Conservation (phyloP, 805 yeast genomes). For the Cyberlindnera mycetangii region DNA sequence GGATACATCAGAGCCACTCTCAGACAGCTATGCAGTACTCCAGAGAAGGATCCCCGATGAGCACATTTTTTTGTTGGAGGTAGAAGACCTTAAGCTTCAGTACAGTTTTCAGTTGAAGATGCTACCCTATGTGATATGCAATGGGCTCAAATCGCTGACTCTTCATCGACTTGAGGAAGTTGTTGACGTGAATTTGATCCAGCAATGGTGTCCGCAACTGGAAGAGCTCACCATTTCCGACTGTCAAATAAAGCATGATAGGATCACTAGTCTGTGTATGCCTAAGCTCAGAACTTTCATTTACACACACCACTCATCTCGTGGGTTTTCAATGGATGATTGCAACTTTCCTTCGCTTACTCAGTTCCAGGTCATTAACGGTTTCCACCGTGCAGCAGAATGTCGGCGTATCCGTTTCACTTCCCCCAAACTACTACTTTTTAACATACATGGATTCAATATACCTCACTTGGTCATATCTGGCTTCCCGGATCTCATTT, state of each 20-base stretch:
- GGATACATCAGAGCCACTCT: neutral
- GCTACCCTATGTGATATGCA: neutral
- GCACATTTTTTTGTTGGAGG: neutral
- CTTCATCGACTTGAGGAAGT: neutral
- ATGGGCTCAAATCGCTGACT: neutral
- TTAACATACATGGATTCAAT: neutral
- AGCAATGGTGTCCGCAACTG: neutral
- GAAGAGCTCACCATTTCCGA: neutral
- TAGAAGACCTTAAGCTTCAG: neutral
- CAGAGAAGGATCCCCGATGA: neutral
- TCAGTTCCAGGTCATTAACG: neutral
- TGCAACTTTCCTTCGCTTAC: neutral
- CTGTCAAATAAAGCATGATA: neutral
- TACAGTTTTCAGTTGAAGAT: neutral
- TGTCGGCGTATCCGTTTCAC: neutral
- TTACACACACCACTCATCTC: neutral
- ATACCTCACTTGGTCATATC: neutral
- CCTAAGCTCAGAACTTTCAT: neutral
- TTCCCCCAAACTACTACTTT: neutral
- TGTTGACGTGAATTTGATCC: neutral
- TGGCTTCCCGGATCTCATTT: neutral
- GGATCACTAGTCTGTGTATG: neutral
- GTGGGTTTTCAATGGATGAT: neutral
- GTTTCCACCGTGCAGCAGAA: neutral
- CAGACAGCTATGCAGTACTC: neutral